Base-by-base conservation (phyloP, 345 rosid species). In the Nasturtium officinale region DNA sequence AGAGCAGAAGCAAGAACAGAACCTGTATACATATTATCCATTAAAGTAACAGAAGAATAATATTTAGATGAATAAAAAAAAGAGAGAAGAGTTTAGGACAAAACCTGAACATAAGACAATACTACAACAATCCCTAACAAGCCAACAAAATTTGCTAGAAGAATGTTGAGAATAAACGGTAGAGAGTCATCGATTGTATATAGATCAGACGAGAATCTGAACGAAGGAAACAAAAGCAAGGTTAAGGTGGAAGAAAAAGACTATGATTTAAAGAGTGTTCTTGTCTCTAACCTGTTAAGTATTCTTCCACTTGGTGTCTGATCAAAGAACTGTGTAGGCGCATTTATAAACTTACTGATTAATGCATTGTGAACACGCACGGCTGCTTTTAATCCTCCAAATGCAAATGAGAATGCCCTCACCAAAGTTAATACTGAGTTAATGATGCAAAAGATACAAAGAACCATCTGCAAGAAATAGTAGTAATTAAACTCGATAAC, bases 281-380 rank as follows among this genome's bases (percentile, higher is more conserved):
- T 37, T 35, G 47, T 61, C 53, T 71, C 81, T 78, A 72, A 94
- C 98, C 95, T 88, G 85, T 94, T 94, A 45, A 94, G 96, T 81
- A 94, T 90, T 72, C 98, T 86, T 79, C 97, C 97, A 76, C 82
- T 69, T n/a, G 98, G 98, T 64, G 98, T 94, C 82, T 88, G 95
- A 79, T 90, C 89, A 85, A 94, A 94, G 84, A 94, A 94, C 72
- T 53, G 81, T 72, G 84, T 80, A 25, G 98, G 97, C 61, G 97
- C 90, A 81, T 87, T 83, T 17, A 94, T 72, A 74, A 94, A 84
- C 85, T 81, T 89, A 69, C 79, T 74, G 50, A 90, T 85, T 56
- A 93, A 85, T 28, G 74, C 82, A 71, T 74, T 69, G 61, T 93
- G 98, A 81, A 90, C 91, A 57, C 69, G 69, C 55, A 85, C 82